A percentile compares a stretch with the other conserved stretches of the same genome.
phyloP scores from a whole-genome alignment of 2,329 filamentous ascomycete genomes.

The Aspergillus sp. region DNA sequence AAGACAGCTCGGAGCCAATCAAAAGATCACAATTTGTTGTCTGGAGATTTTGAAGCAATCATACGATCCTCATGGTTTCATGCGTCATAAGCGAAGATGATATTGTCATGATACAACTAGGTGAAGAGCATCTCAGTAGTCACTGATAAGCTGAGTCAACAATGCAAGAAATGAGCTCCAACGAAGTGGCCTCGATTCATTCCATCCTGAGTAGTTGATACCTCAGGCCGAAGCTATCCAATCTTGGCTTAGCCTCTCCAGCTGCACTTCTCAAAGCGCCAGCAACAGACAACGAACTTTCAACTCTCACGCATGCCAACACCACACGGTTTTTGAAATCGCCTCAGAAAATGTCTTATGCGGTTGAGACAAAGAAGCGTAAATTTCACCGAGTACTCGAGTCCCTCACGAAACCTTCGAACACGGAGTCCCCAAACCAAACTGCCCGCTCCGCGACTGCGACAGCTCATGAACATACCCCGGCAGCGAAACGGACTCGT shows the following conservation, averaged over 20 bases:
- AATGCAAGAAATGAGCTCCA: not conserved
- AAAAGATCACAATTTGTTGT: slow-evolving; percentile 19
- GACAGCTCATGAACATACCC: slow-evolving; percentile 24
- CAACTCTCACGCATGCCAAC: not conserved
- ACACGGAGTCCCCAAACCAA: slow-evolving; percentile 20
- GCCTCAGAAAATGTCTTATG: slow-evolving; percentile 40
- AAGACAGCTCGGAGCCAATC: slow-evolving; percentile 18
- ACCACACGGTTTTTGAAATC: not conserved
- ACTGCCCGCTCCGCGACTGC: slow-evolving; percentile 19
- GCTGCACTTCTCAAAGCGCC: slow-evolving; percentile 11
- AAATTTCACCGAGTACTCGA: slow-evolving; percentile 49
- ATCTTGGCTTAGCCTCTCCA: slow-evolving; percentile 10
- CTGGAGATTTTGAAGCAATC: not conserved
- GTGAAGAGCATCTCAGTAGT: not conserved
- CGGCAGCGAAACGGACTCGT: slow-evolving; percentile 38
- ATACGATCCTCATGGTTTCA: slow-evolving; percentile 1
- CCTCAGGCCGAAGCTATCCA: slow-evolving; percentile 24
- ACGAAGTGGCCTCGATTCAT: not conserved
- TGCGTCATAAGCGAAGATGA: not conserved
- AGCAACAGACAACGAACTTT: not conserved
- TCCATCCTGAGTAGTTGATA: not conserved
- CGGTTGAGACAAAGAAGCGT: slow-evolving; percentile 47
- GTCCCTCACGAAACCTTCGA: slow-evolving; percentile 39
- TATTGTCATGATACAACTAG: not conserved
- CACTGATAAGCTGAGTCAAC: not conserved